phyloP scores from a whole-genome alignment of 805 yeast genomes.

The Jamesozyma lodderae region DNA sequence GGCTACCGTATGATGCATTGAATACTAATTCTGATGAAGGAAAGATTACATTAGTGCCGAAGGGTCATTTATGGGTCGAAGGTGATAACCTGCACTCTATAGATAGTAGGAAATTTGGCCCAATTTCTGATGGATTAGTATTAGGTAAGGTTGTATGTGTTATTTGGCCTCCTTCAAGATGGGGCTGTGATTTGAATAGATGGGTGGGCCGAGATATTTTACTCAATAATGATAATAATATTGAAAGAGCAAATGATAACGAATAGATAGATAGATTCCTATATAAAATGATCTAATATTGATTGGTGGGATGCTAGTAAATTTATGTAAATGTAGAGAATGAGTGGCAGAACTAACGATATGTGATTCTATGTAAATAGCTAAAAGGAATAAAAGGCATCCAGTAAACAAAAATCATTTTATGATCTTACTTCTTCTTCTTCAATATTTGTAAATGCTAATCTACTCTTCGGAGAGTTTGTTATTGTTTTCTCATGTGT shows the following conservation, averaged over 20 bases:
- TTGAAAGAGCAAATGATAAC: not conserved
- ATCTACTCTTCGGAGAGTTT: constrained; percentile 1
- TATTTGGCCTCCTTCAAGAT: constrained; percentile 59
- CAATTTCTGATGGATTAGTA: constrained; percentile 71
- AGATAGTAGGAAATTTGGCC: constrained; percentile 85
- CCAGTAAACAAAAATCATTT: not conserved
- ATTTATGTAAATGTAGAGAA: not conserved
- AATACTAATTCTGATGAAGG: not conserved
- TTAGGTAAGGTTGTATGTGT: constrained; percentile 64
- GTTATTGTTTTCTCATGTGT: constrained; percentile 1
- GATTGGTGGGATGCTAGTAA: not conserved
- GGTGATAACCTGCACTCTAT: constrained; percentile 83
- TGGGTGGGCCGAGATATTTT: constrained; percentile 20
- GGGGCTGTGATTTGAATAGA: constrained; percentile 32
- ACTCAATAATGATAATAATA: not conserved
- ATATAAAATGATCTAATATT: not conserved
- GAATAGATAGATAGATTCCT: not conserved
- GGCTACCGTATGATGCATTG: constrained; percentile 54
- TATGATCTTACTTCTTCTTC: not conserved
- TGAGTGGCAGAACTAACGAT: not conserved
- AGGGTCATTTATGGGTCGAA: constrained; percentile 87
- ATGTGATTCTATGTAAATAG: not conserved
- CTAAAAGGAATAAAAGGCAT: not conserved
- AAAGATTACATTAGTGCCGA: constrained; percentile 47
- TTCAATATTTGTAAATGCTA: constrained; percentile 1